Evolutionary conservation across 2,329 filamentous ascomycete species (phyloP).

Genomic region (Metarhizium guizhouense): DNA sequence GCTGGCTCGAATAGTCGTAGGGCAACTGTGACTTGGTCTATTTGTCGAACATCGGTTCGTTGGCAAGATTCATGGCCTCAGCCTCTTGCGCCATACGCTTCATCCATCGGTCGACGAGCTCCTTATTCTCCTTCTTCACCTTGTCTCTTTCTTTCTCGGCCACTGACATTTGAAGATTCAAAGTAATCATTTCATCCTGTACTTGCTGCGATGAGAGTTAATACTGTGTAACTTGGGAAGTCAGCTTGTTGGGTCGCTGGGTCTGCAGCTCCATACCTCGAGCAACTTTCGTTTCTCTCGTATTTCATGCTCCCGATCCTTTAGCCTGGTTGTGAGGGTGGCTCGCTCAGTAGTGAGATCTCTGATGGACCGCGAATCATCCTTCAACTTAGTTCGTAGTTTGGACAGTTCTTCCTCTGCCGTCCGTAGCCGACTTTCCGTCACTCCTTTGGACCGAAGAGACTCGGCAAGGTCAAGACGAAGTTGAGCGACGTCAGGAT

Average conservation of each 20-base stretch:
- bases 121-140: constrained; percentile 74
- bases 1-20: neutral
- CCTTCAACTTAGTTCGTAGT: constrained; percentile 49
- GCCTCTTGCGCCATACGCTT: constrained; percentile 77
- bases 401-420: constrained; percentile 56
- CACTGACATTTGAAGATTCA: constrained; percentile 83
- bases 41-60: constrained; percentile 33
- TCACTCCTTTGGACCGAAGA: constrained; percentile 61
- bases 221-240: neutral
- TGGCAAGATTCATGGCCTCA: constrained; percentile 70
- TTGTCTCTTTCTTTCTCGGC: constrained; percentile 67
- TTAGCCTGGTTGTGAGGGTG: constrained; percentile 55
- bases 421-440: constrained; percentile 54
- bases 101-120: constrained; percentile 89
- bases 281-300: constrained; percentile 75
- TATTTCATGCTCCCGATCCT: constrained; percentile 79
- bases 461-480: constrained; percentile 67
- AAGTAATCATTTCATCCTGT: constrained; percentile 84
- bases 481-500: constrained; percentile 37
- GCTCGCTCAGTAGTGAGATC: constrained; percentile 54
- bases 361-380: constrained; percentile 53
- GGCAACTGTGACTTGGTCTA: neutral
- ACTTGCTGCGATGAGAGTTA: constrained; percentile 46
- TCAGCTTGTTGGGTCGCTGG: neutral
- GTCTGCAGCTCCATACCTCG: constrained; percentile 40